These are phyloP conservation scores for Dioscorea zingiberensis DNA, from an alignment of 106 monocot genomes.

Conservation along the genomic window DNA sequence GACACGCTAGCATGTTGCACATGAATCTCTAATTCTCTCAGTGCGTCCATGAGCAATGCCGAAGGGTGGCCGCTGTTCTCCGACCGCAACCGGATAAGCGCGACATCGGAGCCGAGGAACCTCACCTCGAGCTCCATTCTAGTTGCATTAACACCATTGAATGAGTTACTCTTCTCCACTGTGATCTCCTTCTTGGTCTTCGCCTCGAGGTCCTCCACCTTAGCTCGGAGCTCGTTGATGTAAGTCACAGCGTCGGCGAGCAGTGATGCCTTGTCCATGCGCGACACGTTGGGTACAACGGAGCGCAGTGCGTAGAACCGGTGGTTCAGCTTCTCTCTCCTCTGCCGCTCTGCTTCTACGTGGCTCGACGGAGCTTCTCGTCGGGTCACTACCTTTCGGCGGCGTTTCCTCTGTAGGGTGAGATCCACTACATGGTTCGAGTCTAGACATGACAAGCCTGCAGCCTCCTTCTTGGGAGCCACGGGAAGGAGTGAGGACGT, in stretches of 20 bases:
- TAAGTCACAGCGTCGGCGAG: constrained; percentile 62
- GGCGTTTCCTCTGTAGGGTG: neutral
- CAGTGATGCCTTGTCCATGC: constrained; percentile 86
- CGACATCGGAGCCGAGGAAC: constrained; percentile 8
- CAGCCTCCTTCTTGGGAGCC: neutral
- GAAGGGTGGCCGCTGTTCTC: constrained; percentile 5
- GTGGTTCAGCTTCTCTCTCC: constrained; percentile 77
- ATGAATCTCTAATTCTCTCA: constrained; percentile 19
- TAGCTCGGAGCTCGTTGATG: constrained; percentile 56
- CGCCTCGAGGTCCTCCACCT: constrained; percentile 47
- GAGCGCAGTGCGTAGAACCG: constrained; percentile 73
- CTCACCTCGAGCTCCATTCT: constrained; percentile 10
- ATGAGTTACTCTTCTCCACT: neutral
- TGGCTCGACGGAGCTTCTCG: constrained; percentile 39
- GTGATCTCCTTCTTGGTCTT: constrained; percentile 1
- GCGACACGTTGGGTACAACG: constrained; percentile 73
- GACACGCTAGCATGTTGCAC: constrained; percentile 26
- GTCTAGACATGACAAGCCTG: constrained; percentile 10
- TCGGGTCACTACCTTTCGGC: constrained; percentile 17
- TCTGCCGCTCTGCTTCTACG: constrained; percentile 77
- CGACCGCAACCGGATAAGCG: constrained; percentile 14
- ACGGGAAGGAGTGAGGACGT: neutral
- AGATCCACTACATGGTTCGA: constrained; percentile 13
- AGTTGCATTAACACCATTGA: neutral
- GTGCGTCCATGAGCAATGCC: constrained; percentile 24